Conservation (phyloP, 495 filamentous ascomycete genomes). For the Trichoderma reesei region DNA sequence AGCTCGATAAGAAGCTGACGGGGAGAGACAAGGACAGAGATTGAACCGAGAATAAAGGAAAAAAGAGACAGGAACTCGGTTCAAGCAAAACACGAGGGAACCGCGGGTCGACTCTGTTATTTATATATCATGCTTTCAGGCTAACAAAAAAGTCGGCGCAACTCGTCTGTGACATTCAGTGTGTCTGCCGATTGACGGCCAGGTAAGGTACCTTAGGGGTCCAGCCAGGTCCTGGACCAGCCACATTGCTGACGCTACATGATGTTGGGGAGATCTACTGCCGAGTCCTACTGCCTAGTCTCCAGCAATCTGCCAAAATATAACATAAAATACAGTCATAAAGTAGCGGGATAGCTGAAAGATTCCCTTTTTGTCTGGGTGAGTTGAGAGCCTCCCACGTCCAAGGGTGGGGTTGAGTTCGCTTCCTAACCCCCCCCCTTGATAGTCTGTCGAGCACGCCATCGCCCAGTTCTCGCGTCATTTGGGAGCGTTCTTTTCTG, state of each 20-base stretch:
- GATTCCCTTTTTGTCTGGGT: background rate
- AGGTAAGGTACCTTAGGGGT: no score
- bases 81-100: background rate
- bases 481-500: background rate
- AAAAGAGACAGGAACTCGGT: background rate
- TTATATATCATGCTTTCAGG: background rate
- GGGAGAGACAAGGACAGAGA: background rate
- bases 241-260: no score
- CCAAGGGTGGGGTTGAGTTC: background rate
- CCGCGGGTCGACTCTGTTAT: background rate
- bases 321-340: no score
- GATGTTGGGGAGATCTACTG: no score
- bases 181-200: no score
- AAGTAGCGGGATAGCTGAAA: no score
- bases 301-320: no score
- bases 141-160: background rate
- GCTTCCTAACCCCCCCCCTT: no score
- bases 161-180: background rate
- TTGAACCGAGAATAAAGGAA: background rate
- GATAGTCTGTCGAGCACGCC: background rate
- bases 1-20: background rate
- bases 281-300: no score
- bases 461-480: background rate
- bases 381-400: background rate
- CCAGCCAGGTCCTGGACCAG: no score